Conservation (phyloP, 2,329 filamentous ascomycete species). For the Pseudogymnoascus sp. region DNA sequence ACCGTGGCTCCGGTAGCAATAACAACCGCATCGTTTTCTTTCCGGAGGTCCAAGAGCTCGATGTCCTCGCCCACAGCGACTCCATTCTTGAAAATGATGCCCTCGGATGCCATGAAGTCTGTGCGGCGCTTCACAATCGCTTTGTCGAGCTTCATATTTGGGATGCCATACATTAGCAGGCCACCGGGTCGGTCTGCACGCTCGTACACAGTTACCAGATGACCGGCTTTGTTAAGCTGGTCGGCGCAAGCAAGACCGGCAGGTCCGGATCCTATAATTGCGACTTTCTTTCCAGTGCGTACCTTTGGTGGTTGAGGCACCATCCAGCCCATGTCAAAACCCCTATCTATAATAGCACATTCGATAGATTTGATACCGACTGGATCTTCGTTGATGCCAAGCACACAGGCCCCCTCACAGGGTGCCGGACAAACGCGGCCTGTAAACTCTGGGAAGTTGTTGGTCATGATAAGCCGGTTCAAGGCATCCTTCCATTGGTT, state of each 20-base stretch:
- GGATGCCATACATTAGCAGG: slow-evolving; percentile 95
- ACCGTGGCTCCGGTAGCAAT: slow-evolving; percentile 91
- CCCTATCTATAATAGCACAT: slow-evolving; percentile 94
- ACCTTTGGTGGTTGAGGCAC: slow-evolving; percentile 68
- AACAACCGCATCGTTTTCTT: slow-evolving; percentile 73
- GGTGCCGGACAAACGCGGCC: slow-evolving; percentile 94
- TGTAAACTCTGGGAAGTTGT: slow-evolving; percentile 98
- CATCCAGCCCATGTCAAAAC: slow-evolving; percentile 99
- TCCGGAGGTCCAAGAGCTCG: slow-evolving; percentile 63
- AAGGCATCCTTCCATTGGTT: slow-evolving; percentile 86
- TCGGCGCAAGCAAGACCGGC: slow-evolving; percentile 85
- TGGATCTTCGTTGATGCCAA: slow-evolving; percentile 94
- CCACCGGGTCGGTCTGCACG: slow-evolving; percentile 85
- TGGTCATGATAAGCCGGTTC: slow-evolving; percentile 87
- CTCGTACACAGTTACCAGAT: slow-evolving; percentile 85
- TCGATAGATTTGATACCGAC: slow-evolving; percentile 98
- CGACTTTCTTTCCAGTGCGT: slow-evolving; percentile 81
- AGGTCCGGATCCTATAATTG: slow-evolving; percentile 86
- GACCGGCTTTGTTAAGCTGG: slow-evolving; percentile 88
- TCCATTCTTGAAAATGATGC: slow-evolving; percentile 72
- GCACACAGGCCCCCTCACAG: slow-evolving; percentile 90
- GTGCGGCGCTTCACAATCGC: slow-evolving; percentile 91
- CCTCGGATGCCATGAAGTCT: slow-evolving; percentile 89
- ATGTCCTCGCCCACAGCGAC: slow-evolving; percentile 71
- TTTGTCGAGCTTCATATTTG: slow-evolving; percentile 99